Evolutionary conservation across 2,329 filamentous ascomycete genomes (phyloP), one percentile per base, ranked within the genome.

Genomic region (Verticillium nubilum): DNA sequence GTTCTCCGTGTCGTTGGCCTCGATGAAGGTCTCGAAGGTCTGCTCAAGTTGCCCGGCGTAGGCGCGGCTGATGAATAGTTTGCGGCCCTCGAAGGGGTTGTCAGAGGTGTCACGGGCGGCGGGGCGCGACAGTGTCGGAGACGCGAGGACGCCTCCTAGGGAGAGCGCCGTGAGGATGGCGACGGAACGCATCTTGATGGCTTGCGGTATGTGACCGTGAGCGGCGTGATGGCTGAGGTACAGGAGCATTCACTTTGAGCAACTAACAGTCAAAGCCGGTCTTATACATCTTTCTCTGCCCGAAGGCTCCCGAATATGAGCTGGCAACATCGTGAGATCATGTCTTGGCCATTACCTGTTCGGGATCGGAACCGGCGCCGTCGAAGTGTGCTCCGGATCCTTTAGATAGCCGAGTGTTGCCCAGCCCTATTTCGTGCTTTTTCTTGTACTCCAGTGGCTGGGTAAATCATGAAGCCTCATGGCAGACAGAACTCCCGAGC

Each of bases 51-150:
- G 73, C 29, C 54, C 62, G 12, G 74, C 70, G 65, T 76, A 78
- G 28, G 61, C 61, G 31, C 71, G 71, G 66, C 77, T 77, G 61
- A 73, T 73, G 65, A 78, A 81, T 29, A 83, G 68, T 4, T 72
- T 75, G 63, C 76, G 78, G 57, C 76, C 76, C 3, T 71, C 59
- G 65, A 85, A 82, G 0, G 82, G 74, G 57, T 77, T 76, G 57
- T 28, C 54, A 6, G 31, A 35, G 25, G 42, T 37, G 33, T 56
- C 54, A 9, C 54, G 54, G 6, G 54, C 33, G 33, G 42, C 35
- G 26, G 54, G 29, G 54, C 29, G n/a, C 1, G 54, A 26, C 19
- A 23, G 4, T 10, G 33, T 29, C 33, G 35, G 54, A 31, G 31
- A 33, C 29, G 54, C 54, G 19, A 56, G 19, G 54, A 25, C 54